phyloP scores from a whole-genome alignment of 2,329 filamentous ascomycete species.

The Colletotrichum sp. region DNA sequence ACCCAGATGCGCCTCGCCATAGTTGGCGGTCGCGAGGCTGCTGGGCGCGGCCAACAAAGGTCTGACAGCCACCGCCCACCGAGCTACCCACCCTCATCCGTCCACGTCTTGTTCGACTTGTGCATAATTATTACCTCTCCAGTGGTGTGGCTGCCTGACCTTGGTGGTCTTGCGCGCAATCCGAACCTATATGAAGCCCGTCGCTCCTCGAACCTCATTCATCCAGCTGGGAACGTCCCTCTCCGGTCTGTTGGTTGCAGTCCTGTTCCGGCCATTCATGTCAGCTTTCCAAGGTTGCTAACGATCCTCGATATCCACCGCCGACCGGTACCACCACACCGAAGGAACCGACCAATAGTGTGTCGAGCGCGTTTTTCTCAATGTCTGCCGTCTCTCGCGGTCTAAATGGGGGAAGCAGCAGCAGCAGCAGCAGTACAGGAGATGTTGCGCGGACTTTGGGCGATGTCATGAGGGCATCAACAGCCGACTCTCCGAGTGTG shows the following conservation, averaged over 20 bases:
- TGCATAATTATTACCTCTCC: slow-evolving; percentile 1
- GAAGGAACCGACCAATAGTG: background rate
- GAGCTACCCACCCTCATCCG: slow-evolving; percentile 23
- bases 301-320: background rate
- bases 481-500: slow-evolving; percentile 38
- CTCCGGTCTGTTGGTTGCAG: background rate
- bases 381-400: slow-evolving; percentile 3
- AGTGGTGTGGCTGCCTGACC: slow-evolving; percentile 22
- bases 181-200: slow-evolving; percentile 16
- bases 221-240: background rate
- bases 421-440: background rate
- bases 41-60: slow-evolving; percentile 19
- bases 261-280: background rate
- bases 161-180: slow-evolving; percentile 4
- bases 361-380: background rate
- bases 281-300: background rate
- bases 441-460: slow-evolving; percentile 31
- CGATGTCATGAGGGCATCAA: slow-evolving; percentile 46
- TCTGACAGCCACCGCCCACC: slow-evolving; percentile 22
- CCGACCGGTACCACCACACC: background rate
- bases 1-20: slow-evolving; percentile 21
- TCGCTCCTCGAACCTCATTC: background rate
- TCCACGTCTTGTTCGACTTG: slow-evolving; percentile 7
- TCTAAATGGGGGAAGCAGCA: background rate
- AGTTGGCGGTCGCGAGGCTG: slow-evolving; percentile 18